Percentiles rank a stretch among this genome's conserved stretches.
These are phyloP conservation scores for Fusarium sp. DNA, from an alignment of 2,329 filamentous ascomycete genomes.

Conservation along the genomic window DNA sequence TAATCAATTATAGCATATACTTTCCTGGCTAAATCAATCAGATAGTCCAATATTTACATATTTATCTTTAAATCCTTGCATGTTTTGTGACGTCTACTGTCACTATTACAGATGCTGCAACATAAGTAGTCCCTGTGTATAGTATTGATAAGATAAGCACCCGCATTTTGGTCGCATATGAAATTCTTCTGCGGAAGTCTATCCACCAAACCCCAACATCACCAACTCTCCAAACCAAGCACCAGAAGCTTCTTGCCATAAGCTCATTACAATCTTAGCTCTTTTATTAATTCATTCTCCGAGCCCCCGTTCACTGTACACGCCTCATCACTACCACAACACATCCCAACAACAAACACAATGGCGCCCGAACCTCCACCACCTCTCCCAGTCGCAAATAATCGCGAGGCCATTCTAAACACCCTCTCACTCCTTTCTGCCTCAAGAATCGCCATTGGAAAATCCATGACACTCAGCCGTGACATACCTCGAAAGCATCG, in stretches of 20 bases:
- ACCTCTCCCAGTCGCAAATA: constrained; percentile 51
- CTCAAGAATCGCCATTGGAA: constrained; percentile 49
- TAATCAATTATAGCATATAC: constrained; percentile 33
- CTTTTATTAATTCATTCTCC: too few species aligned
- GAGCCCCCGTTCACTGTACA: background rate
- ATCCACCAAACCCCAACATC: constrained; percentile 33
- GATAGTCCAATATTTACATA: background rate
- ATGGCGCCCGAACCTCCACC: constrained; percentile 41
- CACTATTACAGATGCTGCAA: background rate
- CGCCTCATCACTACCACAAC: background rate
- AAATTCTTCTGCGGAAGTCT: constrained; percentile 36
- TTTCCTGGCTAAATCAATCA: background rate
- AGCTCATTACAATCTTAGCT: background rate
- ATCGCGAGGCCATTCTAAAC: constrained; percentile 55
- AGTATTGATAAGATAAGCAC: constrained; percentile 40
- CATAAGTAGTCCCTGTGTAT: background rate
- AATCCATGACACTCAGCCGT: constrained; percentile 44
- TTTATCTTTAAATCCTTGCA: background rate
- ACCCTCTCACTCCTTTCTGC: constrained; percentile 54
- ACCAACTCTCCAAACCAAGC: background rate
- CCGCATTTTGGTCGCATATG: constrained; percentile 35
- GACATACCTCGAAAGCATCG: constrained; percentile 17
- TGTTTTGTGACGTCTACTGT: background rate
- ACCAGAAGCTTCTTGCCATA: background rate
- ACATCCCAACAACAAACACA: background rate